A percentile compares a stretch with the other conserved stretches of the same genome.
Conservation (phyloP, 148 eudicot species). For the Diospyros lotus region DNA sequence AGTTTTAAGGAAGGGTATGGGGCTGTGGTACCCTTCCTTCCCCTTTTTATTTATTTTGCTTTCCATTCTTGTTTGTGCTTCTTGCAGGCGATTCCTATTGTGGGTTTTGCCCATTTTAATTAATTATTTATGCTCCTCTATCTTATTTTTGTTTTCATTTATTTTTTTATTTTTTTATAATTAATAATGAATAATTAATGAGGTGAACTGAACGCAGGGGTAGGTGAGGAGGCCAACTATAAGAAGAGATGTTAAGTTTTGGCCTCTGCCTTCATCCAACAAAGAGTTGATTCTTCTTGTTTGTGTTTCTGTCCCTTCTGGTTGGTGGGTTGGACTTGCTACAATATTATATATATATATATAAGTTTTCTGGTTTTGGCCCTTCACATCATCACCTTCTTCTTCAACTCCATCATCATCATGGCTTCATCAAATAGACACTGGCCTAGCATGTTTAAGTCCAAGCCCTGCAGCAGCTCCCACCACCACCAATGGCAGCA, state of each 20-base stretch:
- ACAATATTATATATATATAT: neutral
- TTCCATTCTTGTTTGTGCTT: conserved; percentile 31
- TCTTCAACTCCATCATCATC: conserved; percentile 7
- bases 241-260: conserved; percentile 22
- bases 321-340: neutral
- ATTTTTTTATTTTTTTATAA: neutral
- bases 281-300: conserved; percentile 15
- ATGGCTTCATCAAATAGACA: conserved; percentile 92
- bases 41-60: conserved; percentile 30
- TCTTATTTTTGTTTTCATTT: conserved; percentile 5
- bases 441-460: conserved; percentile 99
- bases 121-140: neutral
- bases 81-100: conserved; percentile 46
- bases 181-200: conserved; percentile 8
- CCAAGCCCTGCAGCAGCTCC: conserved; percentile 57
- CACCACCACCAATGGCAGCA: conserved; percentile 44
- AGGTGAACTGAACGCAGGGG: conserved; percentile 17
- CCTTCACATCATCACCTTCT: conserved; percentile 11
- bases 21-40: conserved; percentile 14
- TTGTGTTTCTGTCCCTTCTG: conserved; percentile 11
- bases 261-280: conserved; percentile 7
- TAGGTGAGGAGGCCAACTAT: conserved; percentile 27
- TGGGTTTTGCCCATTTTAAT: conserved; percentile 14
- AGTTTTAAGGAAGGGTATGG: conserved; percentile 19
- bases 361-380: neutral